Base-by-base conservation (phyloP, 192 early-diverging fungal genomes). In the Backusella liffmaniae region DNA sequence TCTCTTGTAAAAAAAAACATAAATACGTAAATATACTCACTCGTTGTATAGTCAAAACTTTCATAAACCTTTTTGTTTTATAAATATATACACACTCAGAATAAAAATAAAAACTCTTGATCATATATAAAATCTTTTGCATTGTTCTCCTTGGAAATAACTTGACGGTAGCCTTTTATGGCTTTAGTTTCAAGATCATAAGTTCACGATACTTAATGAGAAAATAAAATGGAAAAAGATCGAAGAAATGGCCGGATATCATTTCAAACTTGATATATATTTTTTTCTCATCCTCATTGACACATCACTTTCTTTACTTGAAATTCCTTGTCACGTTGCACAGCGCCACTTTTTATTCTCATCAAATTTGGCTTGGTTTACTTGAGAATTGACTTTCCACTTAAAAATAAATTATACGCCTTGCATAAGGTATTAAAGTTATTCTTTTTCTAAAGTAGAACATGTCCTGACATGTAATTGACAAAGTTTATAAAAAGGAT, bases 101-200 rank as follows among this genome's bases (percentile, higher is more conserved):
- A 26, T 29, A 62, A 49, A 8, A 62, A 62, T 62, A 29, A 62
- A 62, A 62, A 8, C 8, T 29, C 23, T 59, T 59, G 23, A 59
- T 23, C 53, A 59, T 23, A 59, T 59, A 59, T 59, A 12, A 59
- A 23, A 23, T 59, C 10, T 29, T 12, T 62, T 62, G 56, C 21
- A 62, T 62, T 62, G 9, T 23, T 62, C 56, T 29, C 26, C 26
- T 62, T 56, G 18, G 9, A 56, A 56, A 56, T 56, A 44, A 13
- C 42, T 56, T 23, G 26, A 62, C 8, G 26, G 56, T 62, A 62
- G 26, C 56, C 56, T 62, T 62, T 62, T 62, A 62, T 62, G 2
- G 56, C 10, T 62, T 62, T 62, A 62, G 21, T 62, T 62, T 62
- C 56, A 26, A 62, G 56, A 62, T 62, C 56, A 62, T 62, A 62